These are phyloP conservation scores for Yamadazyma olivae DNA, from an alignment of 805 yeast species.

Conservation along the genomic window DNA sequence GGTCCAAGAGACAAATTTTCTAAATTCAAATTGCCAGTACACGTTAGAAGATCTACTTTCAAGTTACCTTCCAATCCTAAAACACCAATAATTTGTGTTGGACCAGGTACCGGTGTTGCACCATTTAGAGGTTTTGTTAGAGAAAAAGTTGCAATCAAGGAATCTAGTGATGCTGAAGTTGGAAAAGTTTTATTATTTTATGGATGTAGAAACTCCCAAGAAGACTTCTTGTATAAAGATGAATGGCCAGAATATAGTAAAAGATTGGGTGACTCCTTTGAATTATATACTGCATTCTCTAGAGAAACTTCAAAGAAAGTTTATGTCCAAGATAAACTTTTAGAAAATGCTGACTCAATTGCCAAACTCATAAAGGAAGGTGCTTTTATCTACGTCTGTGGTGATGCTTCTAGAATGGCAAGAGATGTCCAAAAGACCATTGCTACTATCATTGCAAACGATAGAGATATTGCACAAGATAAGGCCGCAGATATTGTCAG, in stretches of 20 bases:
- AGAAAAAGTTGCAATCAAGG: constrained; percentile 67
- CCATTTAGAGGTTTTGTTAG: constrained; percentile 95
- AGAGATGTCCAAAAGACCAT: constrained; percentile 81
- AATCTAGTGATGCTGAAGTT: constrained; percentile 29
- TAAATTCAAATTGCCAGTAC: constrained; percentile 75
- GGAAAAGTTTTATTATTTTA: constrained; percentile 79
- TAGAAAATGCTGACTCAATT: constrained; percentile 50
- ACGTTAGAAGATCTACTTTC: constrained; percentile 91
- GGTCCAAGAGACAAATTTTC: constrained; percentile 73
- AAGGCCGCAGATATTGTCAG: constrained; percentile 77
- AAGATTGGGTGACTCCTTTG: constrained; percentile 57
- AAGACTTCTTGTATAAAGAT: constrained; percentile 81
- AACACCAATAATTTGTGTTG: constrained; percentile 86
- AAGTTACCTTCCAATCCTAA: constrained; percentile 84
- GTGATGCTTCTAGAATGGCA: constrained; percentile 96
- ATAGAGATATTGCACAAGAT: constrained; percentile 60
- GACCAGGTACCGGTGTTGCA: constrained; percentile 99
- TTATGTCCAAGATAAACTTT: constrained; percentile 81
- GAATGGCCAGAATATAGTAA: constrained; percentile 84
- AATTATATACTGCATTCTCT: constrained; percentile 81
- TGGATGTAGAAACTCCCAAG: constrained; percentile 78
- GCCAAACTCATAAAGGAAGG: constrained; percentile 60
- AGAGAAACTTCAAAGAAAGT: constrained; percentile 62
- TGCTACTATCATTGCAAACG: constrained; percentile 55
- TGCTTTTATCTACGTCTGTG: constrained; percentile 92